phyloP scores from a whole-genome alignment of 169 alveolate genomes.

The Eimeria nieschulzi region DNA sequence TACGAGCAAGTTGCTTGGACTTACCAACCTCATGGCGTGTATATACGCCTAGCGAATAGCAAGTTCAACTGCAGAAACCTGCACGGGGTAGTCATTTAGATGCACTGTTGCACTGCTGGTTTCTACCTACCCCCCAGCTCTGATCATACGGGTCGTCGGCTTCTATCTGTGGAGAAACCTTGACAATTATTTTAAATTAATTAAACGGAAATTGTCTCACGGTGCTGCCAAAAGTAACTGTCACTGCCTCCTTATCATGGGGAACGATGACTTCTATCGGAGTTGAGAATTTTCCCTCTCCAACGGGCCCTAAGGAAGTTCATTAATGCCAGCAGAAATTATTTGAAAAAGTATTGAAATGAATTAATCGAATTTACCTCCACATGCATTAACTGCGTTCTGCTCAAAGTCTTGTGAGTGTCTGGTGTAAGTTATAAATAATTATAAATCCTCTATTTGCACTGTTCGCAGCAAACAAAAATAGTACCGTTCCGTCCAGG shows the following conservation, averaged over 20 bases:
- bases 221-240: conserved; percentile 71
- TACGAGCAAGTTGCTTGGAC: conserved; percentile 38
- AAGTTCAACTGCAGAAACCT: conserved; percentile 77
- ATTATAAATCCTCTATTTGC: not conserved
- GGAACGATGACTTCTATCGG: conserved; percentile 77
- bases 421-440: conserved; percentile 40
- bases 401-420: conserved; percentile 78
- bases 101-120: not conserved
- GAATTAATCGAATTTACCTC: conserved; percentile 37
- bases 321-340: not conserved
- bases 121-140: conserved; percentile 77
- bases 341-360: not conserved
- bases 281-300: conserved; percentile 78
- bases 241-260: conserved; percentile 61
- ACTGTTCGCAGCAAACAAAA: not conserved
- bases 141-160: conserved; percentile 79
- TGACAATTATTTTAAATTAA: not conserved
- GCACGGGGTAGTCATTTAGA: not conserved
- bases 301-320: conserved; percentile 68
- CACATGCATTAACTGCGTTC: conserved; percentile 77
- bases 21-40: not conserved
- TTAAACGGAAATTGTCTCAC: not conserved
- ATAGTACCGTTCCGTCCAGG: conserved; percentile 73
- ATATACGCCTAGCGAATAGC: conserved; percentile 63
- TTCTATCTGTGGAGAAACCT: conserved; percentile 36